Base-by-base conservation (phyloP, 208 protist species). In the Leishmania turanica region DNA sequence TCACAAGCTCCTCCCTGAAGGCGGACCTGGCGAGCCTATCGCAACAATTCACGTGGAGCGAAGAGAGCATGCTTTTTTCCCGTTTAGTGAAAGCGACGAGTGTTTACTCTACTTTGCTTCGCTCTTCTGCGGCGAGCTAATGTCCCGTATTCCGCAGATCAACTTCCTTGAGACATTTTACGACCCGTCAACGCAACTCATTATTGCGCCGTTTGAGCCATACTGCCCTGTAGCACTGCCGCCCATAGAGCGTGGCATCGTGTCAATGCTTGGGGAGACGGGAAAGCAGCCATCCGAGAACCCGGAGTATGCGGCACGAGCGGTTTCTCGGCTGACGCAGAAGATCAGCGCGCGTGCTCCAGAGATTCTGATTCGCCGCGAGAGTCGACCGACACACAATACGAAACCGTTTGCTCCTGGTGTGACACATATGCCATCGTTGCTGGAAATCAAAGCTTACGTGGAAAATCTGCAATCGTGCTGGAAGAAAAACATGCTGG, bases 161-260 rank as follows among this genome's bases (percentile, higher is more conserved):
- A 90, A 95, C 75, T 96, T 91, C 87, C 66, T 94, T 8, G 85
- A 91, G 34, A 85, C 85, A 37, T 96, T 96, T 86, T 96, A 95
- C 82, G 92, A 98, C 77, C 95, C 95, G 2, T 87, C 90, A 8
- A 95, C 95, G 3, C 95, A 96, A 81, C 95, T 96, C 78, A 95
- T 96, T 66, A 77, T 96, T 31, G 85, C 92, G 13, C 95, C 95
- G 24, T 98, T 98, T 87, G 80, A 80, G 51, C 88, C 86, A 31
- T 60, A 72, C n/a, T 88, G 87, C 77, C 78, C 69, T 42, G 45
- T 81, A 15, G 40, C 40, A 2, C 54, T 88, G n/a, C 82, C 86
- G 13, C 54, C 77, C 8, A 58, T 89, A 27, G 27, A 72, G 85
- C 34, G 58, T 60, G 45, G 47, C 37, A 42, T 17, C 13, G 66